Conservation (phyloP, 1,139 yeast genomes). For the Candida gigantensis region DNA sequence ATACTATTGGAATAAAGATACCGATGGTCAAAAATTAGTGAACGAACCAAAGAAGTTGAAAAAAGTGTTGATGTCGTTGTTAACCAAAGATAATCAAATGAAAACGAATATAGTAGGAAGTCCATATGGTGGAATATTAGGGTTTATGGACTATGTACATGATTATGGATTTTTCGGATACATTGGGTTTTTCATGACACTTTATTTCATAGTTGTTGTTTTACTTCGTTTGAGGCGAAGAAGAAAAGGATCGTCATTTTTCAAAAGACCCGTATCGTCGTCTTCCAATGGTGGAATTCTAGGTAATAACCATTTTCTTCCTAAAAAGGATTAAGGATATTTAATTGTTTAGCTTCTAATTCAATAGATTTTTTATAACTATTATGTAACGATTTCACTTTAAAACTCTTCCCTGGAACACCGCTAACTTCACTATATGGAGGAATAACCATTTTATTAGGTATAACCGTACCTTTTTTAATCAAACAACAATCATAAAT, state of each 20-base stretch:
- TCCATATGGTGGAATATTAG: slow-evolving; percentile 41
- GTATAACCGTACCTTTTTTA: slow-evolving; percentile 48
- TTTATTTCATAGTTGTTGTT: slow-evolving; percentile 12
- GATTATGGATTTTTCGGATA: slow-evolving; percentile 49
- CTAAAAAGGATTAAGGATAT: slow-evolving; percentile 27
- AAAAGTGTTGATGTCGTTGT: slow-evolving; percentile 31
- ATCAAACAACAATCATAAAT: slow-evolving; percentile 65
- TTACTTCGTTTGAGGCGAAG: slow-evolving; percentile 9
- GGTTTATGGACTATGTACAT: slow-evolving; percentile 48
- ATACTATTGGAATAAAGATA: slow-evolving; percentile 35
- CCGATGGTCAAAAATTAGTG: slow-evolving; percentile 28
- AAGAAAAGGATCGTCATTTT: slow-evolving; percentile 8
- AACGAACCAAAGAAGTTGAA: slow-evolving; percentile 32
- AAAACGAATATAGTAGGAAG: slow-evolving; percentile 39
- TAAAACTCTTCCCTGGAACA: slow-evolving; percentile 32
- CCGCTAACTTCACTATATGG: slow-evolving; percentile 58
- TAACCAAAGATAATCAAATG: slow-evolving; percentile 28
- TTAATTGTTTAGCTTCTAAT: slow-evolving; percentile 37
- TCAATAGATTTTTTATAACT: slow-evolving; percentile 48
- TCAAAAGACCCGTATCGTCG: slow-evolving; percentile 6
- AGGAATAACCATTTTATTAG: slow-evolving; percentile 59
- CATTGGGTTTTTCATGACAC: slow-evolving; percentile 21
- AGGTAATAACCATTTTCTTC: slow-evolving; percentile 17
- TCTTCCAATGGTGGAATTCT: slow-evolving; percentile 19
- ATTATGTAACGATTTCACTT: slow-evolving; percentile 33